Evolutionary conservation across 2,329 filamentous ascomycete genomes (phyloP).

Genomic region (Aspergillus sp.): DNA sequence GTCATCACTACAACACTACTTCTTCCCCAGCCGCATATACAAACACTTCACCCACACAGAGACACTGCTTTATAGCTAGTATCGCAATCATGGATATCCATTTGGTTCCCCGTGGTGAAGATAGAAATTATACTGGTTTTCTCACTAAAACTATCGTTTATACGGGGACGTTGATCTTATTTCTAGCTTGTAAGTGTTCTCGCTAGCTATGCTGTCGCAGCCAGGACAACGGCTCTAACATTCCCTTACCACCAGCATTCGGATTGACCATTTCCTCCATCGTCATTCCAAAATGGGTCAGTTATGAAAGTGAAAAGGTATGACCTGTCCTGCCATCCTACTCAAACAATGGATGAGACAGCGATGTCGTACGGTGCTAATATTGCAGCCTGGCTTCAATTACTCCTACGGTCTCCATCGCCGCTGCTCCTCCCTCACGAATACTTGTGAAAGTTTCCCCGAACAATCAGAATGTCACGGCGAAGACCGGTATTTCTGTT

Average conservation of each 20-base stretch:
- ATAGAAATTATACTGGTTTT: slow-evolving; percentile 43
- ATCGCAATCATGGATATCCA: slow-evolving; percentile 33
- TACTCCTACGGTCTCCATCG: slow-evolving; percentile 75
- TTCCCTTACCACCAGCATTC: slow-evolving; percentile 27
- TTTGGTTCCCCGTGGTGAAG: slow-evolving; percentile 38
- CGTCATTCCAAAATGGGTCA: slow-evolving; percentile 45
- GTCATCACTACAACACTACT: too few species aligned
- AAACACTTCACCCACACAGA: too few species aligned
- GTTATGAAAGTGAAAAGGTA: slow-evolving; percentile 43
- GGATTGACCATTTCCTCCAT: slow-evolving; percentile 43
- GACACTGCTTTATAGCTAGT: too few species aligned
- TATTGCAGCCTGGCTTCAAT: slow-evolving; percentile 12
- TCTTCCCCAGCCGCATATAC: too few species aligned
- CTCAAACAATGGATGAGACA: too few species aligned
- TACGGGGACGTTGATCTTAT: slow-evolving; percentile 37
- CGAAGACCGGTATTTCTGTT: slow-evolving; percentile 74
- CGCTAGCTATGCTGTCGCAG: too few species aligned
- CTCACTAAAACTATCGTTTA: slow-evolving; percentile 48
- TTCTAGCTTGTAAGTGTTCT: slow-evolving; percentile 36
- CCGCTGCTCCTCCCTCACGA: slow-evolving; percentile 68
- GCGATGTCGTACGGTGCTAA: neutral
- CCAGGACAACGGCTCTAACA: too few species aligned
- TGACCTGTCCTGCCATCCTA: slow-evolving; percentile 1
- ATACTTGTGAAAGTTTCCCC: slow-evolving; percentile 57
- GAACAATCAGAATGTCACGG: slow-evolving; percentile 61